phyloP scores from a whole-genome alignment of 2,329 filamentous ascomycete species.

The Penicillium olsonii region DNA sequence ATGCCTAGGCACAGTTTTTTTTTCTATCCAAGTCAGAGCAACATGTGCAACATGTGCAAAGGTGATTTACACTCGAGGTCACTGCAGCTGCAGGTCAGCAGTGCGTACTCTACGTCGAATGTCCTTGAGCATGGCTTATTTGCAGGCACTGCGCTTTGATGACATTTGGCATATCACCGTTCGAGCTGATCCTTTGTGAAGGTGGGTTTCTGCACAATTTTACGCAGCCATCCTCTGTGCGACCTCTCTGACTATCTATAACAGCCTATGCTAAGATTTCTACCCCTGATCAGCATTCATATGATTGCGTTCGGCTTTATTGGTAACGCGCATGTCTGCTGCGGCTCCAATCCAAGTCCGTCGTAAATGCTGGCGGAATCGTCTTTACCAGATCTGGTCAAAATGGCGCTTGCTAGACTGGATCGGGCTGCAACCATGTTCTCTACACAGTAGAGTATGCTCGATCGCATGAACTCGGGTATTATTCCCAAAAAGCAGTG shows the following conservation, averaged over 20 bases:
- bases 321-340: neutral
- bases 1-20: neutral
- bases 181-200: neutral
- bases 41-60: neutral
- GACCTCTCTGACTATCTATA: neutral
- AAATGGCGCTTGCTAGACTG: no score
- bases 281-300: neutral
- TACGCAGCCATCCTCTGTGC: neutral
- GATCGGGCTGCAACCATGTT: no score
- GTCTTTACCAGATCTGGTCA: no score
- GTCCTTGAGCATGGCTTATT: slow-evolving; percentile 2
- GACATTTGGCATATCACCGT: neutral
- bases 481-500: no score
- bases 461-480: no score
- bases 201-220: neutral
- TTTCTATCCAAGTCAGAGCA: neutral
- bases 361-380: neutral
- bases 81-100: neutral
- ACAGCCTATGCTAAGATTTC: neutral
- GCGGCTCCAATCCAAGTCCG: neutral
- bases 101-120: neutral
- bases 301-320: neutral
- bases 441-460: no score
- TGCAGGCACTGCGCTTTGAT: neutral
- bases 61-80: neutral